Evolutionary conservation across 2,329 filamentous ascomycete genomes (phyloP).

Genomic region (Chrysoporthe austroafricana): DNA sequence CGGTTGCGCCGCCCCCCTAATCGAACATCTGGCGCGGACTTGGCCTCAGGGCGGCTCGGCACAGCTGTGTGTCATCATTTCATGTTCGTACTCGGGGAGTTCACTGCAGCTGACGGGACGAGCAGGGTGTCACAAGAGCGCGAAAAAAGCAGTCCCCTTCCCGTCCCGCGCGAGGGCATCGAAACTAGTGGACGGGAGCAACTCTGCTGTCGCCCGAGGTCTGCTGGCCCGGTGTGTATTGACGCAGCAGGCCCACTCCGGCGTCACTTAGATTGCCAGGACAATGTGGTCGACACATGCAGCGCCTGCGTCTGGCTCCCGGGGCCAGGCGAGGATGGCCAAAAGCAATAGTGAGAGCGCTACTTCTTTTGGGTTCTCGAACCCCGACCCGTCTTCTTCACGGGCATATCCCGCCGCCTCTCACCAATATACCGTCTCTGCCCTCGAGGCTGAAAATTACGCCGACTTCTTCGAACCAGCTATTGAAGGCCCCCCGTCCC

Average conservation of each 20-base stretch:
- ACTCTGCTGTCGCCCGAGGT: slow-evolving; percentile 20
- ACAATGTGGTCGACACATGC: slow-evolving; percentile 26
- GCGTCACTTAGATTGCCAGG: slow-evolving; percentile 21
- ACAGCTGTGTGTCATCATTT: slow-evolving; percentile 12
- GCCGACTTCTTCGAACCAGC: slow-evolving; percentile 59
- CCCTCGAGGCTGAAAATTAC: slow-evolving; percentile 33
- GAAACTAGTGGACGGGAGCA: slow-evolving; percentile 28
- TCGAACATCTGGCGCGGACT: background rate
- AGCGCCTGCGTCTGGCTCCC: slow-evolving; percentile 21
- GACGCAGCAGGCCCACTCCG: background rate
- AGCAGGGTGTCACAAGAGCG: slow-evolving; percentile 24
- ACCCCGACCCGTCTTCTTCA: slow-evolving; percentile 17
- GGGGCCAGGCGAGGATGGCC: slow-evolving; percentile 23
- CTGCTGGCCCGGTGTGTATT: slow-evolving; percentile 23
- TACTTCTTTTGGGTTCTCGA: slow-evolving; percentile 14
- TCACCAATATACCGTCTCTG: slow-evolving; percentile 23
- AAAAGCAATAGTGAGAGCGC: slow-evolving; percentile 26
- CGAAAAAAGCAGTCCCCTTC: slow-evolving; percentile 23
- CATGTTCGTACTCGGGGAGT: slow-evolving; percentile 11
- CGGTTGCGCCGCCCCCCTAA: background rate
- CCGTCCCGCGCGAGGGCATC: slow-evolving; percentile 25
- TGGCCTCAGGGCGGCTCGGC: slow-evolving; percentile 12
- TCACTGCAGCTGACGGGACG: slow-evolving; percentile 24
- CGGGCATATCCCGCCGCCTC: slow-evolving; percentile 16
- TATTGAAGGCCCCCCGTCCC: slow-evolving; percentile 64